A percentile compares a stretch with the other conserved stretches of the same genome.
Conservation (phyloP, 441 rosid genomes). For the Manihot esculenta region DNA sequence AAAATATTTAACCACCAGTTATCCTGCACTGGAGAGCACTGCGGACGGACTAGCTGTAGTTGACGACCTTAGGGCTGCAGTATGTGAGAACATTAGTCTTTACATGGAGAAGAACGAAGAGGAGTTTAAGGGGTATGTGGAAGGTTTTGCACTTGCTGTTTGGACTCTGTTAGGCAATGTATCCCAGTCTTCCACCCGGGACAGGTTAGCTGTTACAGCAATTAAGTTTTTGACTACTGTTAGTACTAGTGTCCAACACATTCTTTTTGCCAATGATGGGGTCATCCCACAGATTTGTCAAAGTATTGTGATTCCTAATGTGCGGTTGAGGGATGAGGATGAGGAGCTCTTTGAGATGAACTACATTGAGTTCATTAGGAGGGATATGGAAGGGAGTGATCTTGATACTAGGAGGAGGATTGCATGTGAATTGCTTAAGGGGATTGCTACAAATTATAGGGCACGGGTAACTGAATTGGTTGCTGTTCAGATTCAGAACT, state of each 20-base stretch:
- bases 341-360: conserved; percentile 97
- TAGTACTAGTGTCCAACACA: conserved; percentile 89
- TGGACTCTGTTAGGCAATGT: conserved; percentile 87
- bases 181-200: conserved; percentile 67
- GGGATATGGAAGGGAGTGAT: conserved; percentile 99
- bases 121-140: conserved; percentile 68
- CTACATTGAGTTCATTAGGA: conserved; percentile 85
- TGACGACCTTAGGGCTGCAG: conserved; percentile 84
- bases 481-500: conserved; percentile 72
- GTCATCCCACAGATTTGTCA: conserved; percentile 83
- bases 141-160: conserved; percentile 71
- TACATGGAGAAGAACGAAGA: conserved; percentile 97
- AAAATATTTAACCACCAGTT: conserved; percentile 60
- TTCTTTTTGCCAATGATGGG: conserved; percentile 70
- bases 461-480: conserved; percentile 59
- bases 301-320: conserved; percentile 91
- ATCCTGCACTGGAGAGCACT: conserved; percentile 58
- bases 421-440: conserved; percentile 92
- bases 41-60: conserved; percentile 55
- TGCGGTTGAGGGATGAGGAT: conserved; percentile 84
- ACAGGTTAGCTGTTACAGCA: conserved; percentile 75
- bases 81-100: conserved; percentile 88
- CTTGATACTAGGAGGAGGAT: conserved; percentile 95
- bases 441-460: conserved; percentile 81
- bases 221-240: conserved; percentile 94